Conservation (phyloP, 1,139 yeast species). For the Scheffersomyces parashehatae region DNA sequence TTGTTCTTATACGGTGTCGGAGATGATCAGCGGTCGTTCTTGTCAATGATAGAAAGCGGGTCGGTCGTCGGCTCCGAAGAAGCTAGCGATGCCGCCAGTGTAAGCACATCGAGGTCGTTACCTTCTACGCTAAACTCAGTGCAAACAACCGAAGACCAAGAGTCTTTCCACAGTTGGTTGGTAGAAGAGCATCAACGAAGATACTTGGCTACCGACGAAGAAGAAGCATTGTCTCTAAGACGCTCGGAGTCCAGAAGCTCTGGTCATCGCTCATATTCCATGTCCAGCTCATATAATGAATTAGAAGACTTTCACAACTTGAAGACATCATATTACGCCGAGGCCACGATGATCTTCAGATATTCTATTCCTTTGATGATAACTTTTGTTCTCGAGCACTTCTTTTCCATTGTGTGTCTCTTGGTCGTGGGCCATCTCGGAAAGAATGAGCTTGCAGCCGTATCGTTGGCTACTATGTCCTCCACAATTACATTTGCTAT, state of each 20-base stretch:
- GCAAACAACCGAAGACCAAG: slow-evolving; percentile 53
- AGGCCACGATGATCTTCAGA: slow-evolving; percentile 47
- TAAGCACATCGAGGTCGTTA: slow-evolving; percentile 56
- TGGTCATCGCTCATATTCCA: slow-evolving; percentile 18
- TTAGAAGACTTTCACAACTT: slow-evolving; percentile 45
- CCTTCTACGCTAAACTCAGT: slow-evolving; percentile 62
- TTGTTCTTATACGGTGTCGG: slow-evolving; percentile 62
- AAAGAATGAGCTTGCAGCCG: slow-evolving; percentile 72
- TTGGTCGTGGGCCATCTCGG: slow-evolving; percentile 76
- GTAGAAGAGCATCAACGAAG: slow-evolving; percentile 68
- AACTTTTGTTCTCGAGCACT: slow-evolving; percentile 70
- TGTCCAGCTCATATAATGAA: slow-evolving; percentile 14
- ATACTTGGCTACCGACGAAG: slow-evolving; percentile 34
- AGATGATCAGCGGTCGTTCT: slow-evolving; percentile 66
- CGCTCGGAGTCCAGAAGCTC: slow-evolving; percentile 1
- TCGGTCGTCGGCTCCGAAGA: slow-evolving; percentile 42
- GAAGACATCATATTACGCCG: slow-evolving; percentile 46
- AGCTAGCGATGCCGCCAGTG: slow-evolving; percentile 52
- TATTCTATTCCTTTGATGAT: slow-evolving; percentile 65
- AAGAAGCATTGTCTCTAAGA: slow-evolving; percentile 10
- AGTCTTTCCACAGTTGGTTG: slow-evolving; percentile 58
- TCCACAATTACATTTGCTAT: slow-evolving; percentile 81
- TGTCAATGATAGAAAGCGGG: slow-evolving; percentile 42
- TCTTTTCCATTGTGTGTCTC: slow-evolving; percentile 69
- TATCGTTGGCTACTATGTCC: slow-evolving; percentile 85